These are phyloP conservation scores for Nannizziopsis barbatae DNA, from an alignment of 2,329 filamentous ascomycete species.

Conservation along the genomic window DNA sequence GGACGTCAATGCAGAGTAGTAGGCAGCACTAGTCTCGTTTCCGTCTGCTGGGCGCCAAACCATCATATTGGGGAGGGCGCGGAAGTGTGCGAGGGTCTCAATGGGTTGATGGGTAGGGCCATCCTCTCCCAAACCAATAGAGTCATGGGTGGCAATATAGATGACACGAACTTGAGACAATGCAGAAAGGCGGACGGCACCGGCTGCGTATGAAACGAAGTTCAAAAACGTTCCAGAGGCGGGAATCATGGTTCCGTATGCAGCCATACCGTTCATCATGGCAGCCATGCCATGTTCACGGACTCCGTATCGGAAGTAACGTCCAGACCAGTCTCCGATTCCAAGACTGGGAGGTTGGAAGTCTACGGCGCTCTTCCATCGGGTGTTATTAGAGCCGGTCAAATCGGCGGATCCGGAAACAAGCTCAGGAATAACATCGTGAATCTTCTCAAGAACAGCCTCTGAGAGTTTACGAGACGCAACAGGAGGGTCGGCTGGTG, in stretches of 20 bases:
- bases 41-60: slow-evolving; percentile 98
- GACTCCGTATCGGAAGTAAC: slow-evolving; percentile 56
- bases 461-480: slow-evolving; percentile 96
- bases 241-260: slow-evolving; percentile 89
- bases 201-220: slow-evolving; percentile 96
- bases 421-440: slow-evolving; percentile 74
- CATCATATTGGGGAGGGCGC: slow-evolving; percentile 97
- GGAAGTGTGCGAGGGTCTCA: slow-evolving; percentile 96
- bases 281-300: slow-evolving; percentile 44
- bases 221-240: slow-evolving; percentile 96
- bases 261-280: slow-evolving; percentile 64
- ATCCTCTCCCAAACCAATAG: slow-evolving; percentile 97
- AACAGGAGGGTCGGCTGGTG: slow-evolving; percentile 67
- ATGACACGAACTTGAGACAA: slow-evolving; percentile 84
- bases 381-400: slow-evolving; percentile 96
- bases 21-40: slow-evolving; percentile 95
- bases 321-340: slow-evolving; percentile 80
- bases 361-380: slow-evolving; percentile 93
- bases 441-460: slow-evolving; percentile 78
- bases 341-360: slow-evolving; percentile 84
- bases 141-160: slow-evolving; percentile 97
- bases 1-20: slow-evolving; percentile 87
- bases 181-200: slow-evolving; percentile 85
- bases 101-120: slow-evolving; percentile 98
- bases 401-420: slow-evolving; percentile 93